Conservation (phyloP, 352 stramenopile genomes). For the Globisporangium parvum region DNA sequence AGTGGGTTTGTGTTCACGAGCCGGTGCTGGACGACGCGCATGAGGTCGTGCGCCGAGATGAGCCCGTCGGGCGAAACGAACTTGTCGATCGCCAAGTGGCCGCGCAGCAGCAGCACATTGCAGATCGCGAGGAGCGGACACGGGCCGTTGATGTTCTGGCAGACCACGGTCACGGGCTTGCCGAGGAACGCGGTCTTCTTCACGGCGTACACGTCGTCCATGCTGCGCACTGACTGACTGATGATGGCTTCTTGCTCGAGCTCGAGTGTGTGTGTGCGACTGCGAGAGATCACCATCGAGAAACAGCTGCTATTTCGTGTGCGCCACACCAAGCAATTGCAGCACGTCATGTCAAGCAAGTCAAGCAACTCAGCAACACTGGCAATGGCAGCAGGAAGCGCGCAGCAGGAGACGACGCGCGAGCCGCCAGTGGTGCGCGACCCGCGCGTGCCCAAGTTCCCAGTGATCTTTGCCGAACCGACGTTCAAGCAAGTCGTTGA, state of each 20-base stretch:
- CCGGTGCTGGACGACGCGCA: constrained; percentile 85
- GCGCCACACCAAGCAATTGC: no score
- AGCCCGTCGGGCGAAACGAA: constrained; percentile 48
- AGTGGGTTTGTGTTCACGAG: constrained; percentile 83
- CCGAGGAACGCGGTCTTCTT: constrained; percentile 80
- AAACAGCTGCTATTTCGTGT: background rate
- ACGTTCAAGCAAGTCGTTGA: constrained; percentile 51
- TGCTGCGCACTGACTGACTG: constrained; percentile 2
- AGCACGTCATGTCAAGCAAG: background rate
- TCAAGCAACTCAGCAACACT: background rate
- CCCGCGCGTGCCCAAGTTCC: constrained; percentile 55
- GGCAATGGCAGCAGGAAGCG: constrained; percentile 1
- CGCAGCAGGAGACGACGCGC: constrained; percentile 17
- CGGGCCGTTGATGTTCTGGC: constrained; percentile 97
- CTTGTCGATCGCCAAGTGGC: constrained; percentile 78
- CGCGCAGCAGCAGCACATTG: constrained; percentile 94
- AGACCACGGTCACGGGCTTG: constrained; percentile 84
- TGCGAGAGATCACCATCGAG: background rate
- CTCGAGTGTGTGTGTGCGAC: background rate
- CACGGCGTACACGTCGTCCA: constrained; percentile 72
- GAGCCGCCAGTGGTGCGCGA: constrained; percentile 42
- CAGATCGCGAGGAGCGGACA: constrained; percentile 95
- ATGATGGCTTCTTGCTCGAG: background rate
- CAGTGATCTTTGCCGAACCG: constrained; percentile 56
- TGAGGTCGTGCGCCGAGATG: constrained; percentile 87